Evolutionary conservation across 768 basidiomycete genomes (phyloP).

Genomic region (Agaricus blazei): DNA sequence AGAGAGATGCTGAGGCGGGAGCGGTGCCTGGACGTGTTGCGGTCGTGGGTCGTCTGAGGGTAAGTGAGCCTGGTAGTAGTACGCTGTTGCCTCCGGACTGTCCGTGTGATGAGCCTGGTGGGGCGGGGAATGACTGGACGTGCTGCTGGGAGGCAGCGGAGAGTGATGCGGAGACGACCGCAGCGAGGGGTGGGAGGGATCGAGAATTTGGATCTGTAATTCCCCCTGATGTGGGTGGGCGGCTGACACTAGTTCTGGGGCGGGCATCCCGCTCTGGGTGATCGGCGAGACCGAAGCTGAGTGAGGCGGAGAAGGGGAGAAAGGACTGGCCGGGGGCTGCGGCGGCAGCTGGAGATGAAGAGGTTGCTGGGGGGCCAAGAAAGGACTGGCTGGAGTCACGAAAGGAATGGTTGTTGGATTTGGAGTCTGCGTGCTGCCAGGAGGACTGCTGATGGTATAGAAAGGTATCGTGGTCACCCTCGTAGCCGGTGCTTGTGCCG

Average conservation of each 20-base stretch:
- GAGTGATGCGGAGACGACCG: conserved; percentile 73
- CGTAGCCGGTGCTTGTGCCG: conserved; percentile 72
- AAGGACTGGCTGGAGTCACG: conserved; percentile 79
- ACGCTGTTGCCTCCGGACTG: conserved; percentile 39
- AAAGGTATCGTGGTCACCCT: conserved; percentile 37
- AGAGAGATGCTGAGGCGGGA: conserved; percentile 63
- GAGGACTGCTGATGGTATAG: conserved; percentile 22
- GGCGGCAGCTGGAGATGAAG: conserved; percentile 28
- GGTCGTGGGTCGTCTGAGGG: conserved; percentile 53
- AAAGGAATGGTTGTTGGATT: conserved; percentile 54
- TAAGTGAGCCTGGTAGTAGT: conserved; percentile 52
- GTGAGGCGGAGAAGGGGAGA: conserved; percentile 47
- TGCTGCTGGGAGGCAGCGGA: conserved; percentile 35
- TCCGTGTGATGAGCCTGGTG: conserved; percentile 16
- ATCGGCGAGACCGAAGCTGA: conserved; percentile 25
- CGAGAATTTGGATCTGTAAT: conserved; percentile 28
- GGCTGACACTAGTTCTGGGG: conserved; percentile 31
- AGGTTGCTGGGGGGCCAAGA: conserved; percentile 37
- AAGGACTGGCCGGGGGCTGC: conserved; percentile 58
- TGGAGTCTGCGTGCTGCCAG: conserved; percentile 8
- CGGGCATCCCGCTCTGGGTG: conserved; percentile 16
- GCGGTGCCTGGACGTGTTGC: conserved; percentile 67
- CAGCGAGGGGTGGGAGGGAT: conserved; percentile 69
- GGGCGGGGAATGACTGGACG: conserved; percentile 29
- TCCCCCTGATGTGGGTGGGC: conserved; percentile 49